These are phyloP conservation scores for Tricholoma matsutake DNA, from an alignment of 768 basidiomycete genomes.

Conservation along the genomic window DNA sequence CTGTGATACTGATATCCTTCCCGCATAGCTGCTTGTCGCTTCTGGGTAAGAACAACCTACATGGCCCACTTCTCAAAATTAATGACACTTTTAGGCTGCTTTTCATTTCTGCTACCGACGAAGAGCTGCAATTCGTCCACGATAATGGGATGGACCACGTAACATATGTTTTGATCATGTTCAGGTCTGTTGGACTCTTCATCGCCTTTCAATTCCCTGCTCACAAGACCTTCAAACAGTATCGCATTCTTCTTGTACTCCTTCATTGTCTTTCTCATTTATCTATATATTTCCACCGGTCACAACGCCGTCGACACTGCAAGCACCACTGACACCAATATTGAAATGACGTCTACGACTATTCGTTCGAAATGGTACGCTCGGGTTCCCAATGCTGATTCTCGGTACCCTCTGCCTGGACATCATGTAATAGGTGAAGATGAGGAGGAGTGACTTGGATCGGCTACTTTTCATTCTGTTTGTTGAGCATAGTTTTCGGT, in stretches of 20 bases:
- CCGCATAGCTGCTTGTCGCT: constrained; percentile 59
- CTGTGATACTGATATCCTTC: constrained; percentile 4
- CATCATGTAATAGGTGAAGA: constrained; percentile 32
- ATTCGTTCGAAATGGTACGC: constrained; percentile 59
- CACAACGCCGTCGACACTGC: constrained; percentile 40
- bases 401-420: constrained; percentile 4
- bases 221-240: constrained; percentile 30
- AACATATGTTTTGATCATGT: constrained; percentile 83
- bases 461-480: background rate
- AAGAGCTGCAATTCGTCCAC: constrained; percentile 73
- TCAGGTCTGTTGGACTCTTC: constrained; percentile 47
- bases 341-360: constrained; percentile 14
- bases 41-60: constrained; percentile 50
- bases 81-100: constrained; percentile 47
- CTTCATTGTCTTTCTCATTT: constrained; percentile 65
- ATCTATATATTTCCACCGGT: constrained; percentile 63
- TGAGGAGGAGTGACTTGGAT: constrained; percentile 22
- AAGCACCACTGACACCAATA: constrained; percentile 3
- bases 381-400: constrained; percentile 47
- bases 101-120: constrained; percentile 94
- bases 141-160: constrained; percentile 85
- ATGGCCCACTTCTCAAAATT: background rate
- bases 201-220: constrained; percentile 2
- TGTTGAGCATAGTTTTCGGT: background rate
- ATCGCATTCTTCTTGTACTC: constrained; percentile 78